These are phyloP conservation scores for Penicillium sp. DNA, from an alignment of 2,329 filamentous ascomycete genomes.

Conservation along the genomic window DNA sequence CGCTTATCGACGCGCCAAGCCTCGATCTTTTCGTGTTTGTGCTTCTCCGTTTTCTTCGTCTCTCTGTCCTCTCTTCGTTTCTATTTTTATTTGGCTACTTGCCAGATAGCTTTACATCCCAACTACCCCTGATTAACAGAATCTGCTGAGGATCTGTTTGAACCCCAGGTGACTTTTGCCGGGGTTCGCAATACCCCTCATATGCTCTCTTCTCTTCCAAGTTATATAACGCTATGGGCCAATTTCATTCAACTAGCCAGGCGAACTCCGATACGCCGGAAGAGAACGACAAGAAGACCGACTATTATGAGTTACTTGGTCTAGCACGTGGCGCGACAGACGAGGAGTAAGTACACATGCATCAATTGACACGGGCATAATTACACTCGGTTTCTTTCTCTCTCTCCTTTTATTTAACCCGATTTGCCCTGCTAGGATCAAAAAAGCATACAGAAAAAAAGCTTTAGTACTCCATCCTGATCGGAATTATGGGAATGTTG, in stretches of 20 bases:
- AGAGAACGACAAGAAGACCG: conserved; percentile 29
- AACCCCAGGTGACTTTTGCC: neutral
- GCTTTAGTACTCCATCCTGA: conserved; percentile 93
- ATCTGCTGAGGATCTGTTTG: too few relatives aligned
- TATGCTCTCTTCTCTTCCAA: neutral
- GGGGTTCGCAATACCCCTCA: neutral
- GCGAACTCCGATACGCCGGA: conserved; percentile 20
- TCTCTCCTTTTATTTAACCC: neutral
- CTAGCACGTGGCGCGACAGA: conserved; percentile 70
- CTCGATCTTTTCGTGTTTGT: neutral
- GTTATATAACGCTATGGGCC: conserved; percentile 36
- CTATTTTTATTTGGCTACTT: too few relatives aligned
- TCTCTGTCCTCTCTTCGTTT: neutral
- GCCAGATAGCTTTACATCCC: too few relatives aligned
- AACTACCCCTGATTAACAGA: too few relatives aligned
- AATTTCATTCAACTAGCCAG: conserved; percentile 42
- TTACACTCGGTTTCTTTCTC: conserved; percentile 1
- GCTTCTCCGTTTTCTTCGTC: too few relatives aligned
- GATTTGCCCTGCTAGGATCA: conserved; percentile 64
- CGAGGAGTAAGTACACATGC: conserved; percentile 62
- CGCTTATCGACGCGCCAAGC: conserved; percentile 1
- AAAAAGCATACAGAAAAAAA: conserved; percentile 85
- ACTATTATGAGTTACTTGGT: conserved; percentile 72
- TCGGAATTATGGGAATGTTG: conserved; percentile 81
- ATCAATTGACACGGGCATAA: neutral